Evolutionary conservation across 2,329 filamentous ascomycete genomes (phyloP).

Genomic region (Calonectria multiphialidica): DNA sequence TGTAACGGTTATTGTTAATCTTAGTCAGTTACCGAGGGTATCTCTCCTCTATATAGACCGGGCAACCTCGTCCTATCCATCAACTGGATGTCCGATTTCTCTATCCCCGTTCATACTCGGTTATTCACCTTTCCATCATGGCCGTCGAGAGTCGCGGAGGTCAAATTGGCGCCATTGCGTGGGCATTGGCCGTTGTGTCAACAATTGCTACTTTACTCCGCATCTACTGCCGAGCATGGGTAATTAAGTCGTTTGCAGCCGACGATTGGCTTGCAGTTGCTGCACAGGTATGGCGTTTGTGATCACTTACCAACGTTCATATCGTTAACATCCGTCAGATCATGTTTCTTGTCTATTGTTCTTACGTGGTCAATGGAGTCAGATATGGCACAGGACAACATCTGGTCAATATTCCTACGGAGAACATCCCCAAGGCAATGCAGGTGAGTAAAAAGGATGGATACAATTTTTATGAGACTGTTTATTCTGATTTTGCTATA

Average conservation of each 20-base stretch:
- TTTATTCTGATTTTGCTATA: conserved; percentile 21
- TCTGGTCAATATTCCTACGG: conserved; percentile 28
- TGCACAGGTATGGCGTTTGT: conserved; percentile 42
- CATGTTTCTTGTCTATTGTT: conserved; percentile 41
- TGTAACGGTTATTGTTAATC: no score
- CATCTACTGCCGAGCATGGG: conserved; percentile 47
- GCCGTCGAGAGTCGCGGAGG: conserved; percentile 1
- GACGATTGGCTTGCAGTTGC: conserved; percentile 51
- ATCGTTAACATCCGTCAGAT: conserved; percentile 6
- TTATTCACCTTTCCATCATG: background rate
- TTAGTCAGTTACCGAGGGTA: no score
- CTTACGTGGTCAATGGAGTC: conserved; percentile 45
- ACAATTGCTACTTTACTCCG: conserved; percentile 46
- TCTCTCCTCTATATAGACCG: no score
- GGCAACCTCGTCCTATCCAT: background rate
- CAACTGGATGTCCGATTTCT: background rate
- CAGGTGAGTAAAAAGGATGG: conserved; percentile 37
- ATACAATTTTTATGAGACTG: background rate
- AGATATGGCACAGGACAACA: conserved; percentile 44
- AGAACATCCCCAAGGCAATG: conserved; percentile 43
- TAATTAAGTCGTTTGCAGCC: conserved; percentile 47
- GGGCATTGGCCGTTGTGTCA: conserved; percentile 50
- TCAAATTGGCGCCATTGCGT: conserved; percentile 42
- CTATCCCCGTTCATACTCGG: background rate
- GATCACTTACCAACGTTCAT: background rate